phyloP scores from a whole-genome alignment of 768 basidiomycete species.

The Cubamyces lactineus region DNA sequence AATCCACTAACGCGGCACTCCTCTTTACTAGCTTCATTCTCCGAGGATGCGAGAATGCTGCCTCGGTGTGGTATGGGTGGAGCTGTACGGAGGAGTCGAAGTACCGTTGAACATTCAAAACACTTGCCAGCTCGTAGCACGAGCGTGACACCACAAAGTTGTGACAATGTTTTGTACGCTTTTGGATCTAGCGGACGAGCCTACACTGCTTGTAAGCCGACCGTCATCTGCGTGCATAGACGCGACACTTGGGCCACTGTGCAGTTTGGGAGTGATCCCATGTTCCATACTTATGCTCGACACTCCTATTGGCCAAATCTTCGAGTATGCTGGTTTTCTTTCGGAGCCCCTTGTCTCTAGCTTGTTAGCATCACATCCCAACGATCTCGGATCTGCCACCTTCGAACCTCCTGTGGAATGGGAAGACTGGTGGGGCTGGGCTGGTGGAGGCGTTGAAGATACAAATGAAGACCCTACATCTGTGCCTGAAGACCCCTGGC shows the following conservation, averaged over 20 bases:
- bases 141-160: too few species aligned
- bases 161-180: too few species aligned
- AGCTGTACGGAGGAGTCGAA: background rate
- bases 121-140: too few species aligned
- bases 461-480: background rate
- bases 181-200: too few species aligned
- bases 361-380: slow-evolving; percentile 22
- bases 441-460: background rate
- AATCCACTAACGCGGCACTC: slow-evolving; percentile 17
- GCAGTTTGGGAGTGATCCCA: background rate
- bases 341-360: slow-evolving; percentile 5
- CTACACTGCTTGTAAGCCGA: too few species aligned
- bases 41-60: too few species aligned
- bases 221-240: too few species aligned
- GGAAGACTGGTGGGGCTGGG: slow-evolving; percentile 35
- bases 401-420: slow-evolving; percentile 25
- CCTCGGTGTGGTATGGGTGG: too few species aligned
- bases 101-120: too few species aligned
- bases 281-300: background rate
- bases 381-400: slow-evolving; percentile 8
- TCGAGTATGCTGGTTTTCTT: background rate
- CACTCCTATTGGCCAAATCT: background rate
- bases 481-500: slow-evolving; percentile 21
- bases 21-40: slow-evolving; percentile 18
- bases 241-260: background rate